Evolutionary conservation across 768 basidiomycete genomes (phyloP), one percentile per base, ranked within the genome.

Genomic region (Podaxis sp.): DNA sequence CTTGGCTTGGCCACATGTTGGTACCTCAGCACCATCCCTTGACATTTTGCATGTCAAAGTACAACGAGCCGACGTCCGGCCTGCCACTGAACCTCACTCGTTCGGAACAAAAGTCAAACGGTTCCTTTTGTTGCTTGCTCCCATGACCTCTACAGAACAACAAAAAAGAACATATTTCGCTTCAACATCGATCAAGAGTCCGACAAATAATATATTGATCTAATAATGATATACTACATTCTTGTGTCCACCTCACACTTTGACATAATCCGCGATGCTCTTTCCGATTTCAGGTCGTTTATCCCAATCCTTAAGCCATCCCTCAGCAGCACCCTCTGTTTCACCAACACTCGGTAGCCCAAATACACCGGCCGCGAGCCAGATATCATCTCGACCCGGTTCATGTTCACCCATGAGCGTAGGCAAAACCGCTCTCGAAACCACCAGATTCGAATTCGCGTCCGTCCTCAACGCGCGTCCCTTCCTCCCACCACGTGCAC

Each of bases 371-470:
- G 89, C 87, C 17, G 84, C 83, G 33, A 89, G 68, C 89, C 87
- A 90, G 7, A 78, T 71, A 64, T 83, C 81, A 28, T 66, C 64
- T 3, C 74, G 75, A 3, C 74, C 70, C n/a, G 71, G 68, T 17
- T 71, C 70, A 62, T 86, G 80, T 46, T 80, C 76, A 2, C 78
- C 84, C 55, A 83, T 64, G 50, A 91, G 78, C 44, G 87, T 87
- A 4, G 89, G 89, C 62, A 90, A 71, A n/a, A 89, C 81, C 38
- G 88, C 86, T 22, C 88, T 77, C 2, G 89, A 79, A 37, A 83
- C 84, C 65, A 91, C 82, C 69, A 91, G 71, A 70, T 89, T 90
- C 37, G 88, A 81, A 73, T 92, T 91, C 37, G 89, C 85, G 69
- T 92, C 89, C 28, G 84, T 84, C 46, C 87, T 78, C 13, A 90